A percentile compares a stretch with the other conserved stretches of the same genome.
These are phyloP conservation scores for Mucor racemosus DNA, from an alignment of 371 early-diverging fungal species.

Conservation along the genomic window DNA sequence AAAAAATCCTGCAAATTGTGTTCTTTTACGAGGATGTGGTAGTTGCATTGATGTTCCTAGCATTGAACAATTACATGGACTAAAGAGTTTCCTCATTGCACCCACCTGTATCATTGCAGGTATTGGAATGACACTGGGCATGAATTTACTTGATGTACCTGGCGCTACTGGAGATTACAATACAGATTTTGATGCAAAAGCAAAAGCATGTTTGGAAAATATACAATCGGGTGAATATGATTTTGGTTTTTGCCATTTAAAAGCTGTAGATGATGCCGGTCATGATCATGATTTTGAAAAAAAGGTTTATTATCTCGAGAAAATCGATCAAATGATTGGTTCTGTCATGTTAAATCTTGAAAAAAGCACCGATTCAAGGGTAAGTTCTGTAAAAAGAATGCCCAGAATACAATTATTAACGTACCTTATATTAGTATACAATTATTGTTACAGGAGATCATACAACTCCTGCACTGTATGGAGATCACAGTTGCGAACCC, in stretches of 20 bases:
- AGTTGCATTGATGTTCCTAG: constrained; percentile 52
- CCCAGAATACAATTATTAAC: too few species aligned
- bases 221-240: constrained; percentile 30
- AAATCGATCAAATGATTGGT: constrained; percentile 52
- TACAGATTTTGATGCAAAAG: constrained; percentile 54
- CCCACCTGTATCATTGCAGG: constrained; percentile 66
- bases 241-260: constrained; percentile 61
- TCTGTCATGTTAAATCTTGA: constrained; percentile 28
- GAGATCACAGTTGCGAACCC: constrained; percentile 59
- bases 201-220: constrained; percentile 29
- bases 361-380: constrained; percentile 19
- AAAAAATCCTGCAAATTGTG: constrained; percentile 54
- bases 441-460: constrained; percentile 59
- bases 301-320: constrained; percentile 42
- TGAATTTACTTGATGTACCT: constrained; percentile 46
- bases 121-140: constrained; percentile 51
- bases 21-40: constrained; percentile 53
- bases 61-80: constrained; percentile 44
- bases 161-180: constrained; percentile 61
- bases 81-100: constrained; percentile 56
- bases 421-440: constrained; percentile 30
- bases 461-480: constrained; percentile 53
- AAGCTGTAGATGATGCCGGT: constrained; percentile 63
- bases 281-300: constrained; percentile 3
- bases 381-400: not conserved